These are phyloP conservation scores for Iberis pinnata DNA, from an alignment of 345 rosid genomes.

Conservation along the genomic window DNA sequence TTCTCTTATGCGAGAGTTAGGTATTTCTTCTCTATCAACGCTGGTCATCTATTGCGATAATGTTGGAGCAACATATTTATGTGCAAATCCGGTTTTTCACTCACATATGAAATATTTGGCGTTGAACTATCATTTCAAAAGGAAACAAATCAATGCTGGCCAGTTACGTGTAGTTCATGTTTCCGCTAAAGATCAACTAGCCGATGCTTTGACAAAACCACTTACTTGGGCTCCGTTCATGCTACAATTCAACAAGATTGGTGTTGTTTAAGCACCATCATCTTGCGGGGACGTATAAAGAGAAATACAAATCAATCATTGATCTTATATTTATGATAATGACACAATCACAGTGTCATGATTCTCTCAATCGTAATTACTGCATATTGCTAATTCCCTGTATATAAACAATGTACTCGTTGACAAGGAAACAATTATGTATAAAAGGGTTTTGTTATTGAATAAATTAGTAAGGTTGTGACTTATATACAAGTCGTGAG, in stretches of 20 bases:
- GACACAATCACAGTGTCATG: too few species aligned
- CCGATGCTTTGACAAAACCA: not conserved
- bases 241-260: not conserved
- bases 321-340: too few species aligned
- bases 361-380: too few species aligned
- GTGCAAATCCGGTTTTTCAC: not conserved
- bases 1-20: not conserved
- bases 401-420: too few species aligned
- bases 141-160: not conserved
- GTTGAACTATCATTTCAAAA: not conserved
- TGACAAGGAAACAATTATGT: too few species aligned
- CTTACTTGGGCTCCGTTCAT: not conserved
- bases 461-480: too few species aligned
- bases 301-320: too few species aligned
- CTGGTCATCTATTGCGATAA: not conserved
- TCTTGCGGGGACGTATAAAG: not conserved
- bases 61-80: not conserved
- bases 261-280: not conserved
- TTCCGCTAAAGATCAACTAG: not conserved
- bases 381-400: too few species aligned
- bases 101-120: not conserved
- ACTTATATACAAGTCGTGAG: too few species aligned
- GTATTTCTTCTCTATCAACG: not conserved
- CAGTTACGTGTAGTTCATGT: not conserved
- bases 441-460: too few species aligned